Conservation (phyloP, 495 filamentous ascomycete species). For the Chaetomium cochliodes region DNA sequence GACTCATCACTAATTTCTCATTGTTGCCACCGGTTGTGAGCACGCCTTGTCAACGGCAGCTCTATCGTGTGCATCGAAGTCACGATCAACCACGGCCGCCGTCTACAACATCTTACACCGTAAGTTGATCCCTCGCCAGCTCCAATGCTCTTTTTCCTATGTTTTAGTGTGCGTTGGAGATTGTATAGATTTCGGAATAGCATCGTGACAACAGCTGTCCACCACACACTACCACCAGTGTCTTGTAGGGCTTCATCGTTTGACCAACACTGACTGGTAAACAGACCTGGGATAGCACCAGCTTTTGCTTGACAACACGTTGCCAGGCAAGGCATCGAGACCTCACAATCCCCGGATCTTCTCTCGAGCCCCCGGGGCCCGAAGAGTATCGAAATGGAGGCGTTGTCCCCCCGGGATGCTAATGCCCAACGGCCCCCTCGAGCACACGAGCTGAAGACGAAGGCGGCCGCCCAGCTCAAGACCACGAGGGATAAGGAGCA, state of each 20-base stretch:
- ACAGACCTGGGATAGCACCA: neutral
- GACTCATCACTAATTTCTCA: neutral
- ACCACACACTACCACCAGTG: neutral
- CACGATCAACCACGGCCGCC: neutral
- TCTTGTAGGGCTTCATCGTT: neutral
- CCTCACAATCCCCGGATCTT: too few species aligned
- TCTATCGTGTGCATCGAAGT: neutral
- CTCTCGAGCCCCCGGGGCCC: conserved; percentile 22
- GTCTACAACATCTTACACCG: neutral
- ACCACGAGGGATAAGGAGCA: conserved; percentile 64
- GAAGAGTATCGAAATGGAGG: conserved; percentile 59
- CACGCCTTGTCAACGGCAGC: neutral
- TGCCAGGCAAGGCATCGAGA: too few species aligned
- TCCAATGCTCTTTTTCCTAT: neutral
- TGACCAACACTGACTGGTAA: neutral
- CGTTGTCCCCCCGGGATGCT: conserved; percentile 67
- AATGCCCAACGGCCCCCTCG: conserved; percentile 55
- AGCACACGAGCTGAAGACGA: conserved; percentile 54
- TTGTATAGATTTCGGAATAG: too few species aligned
- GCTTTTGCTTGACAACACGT: neutral
- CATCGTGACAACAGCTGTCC: too few species aligned
- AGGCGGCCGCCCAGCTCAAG: conserved; percentile 55
- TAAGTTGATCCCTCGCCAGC: neutral
- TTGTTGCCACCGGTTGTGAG: neutral
- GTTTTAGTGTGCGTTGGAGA: too few species aligned